Conservation (phyloP, 345 rosid species). For the Eutrema japonicum region DNA sequence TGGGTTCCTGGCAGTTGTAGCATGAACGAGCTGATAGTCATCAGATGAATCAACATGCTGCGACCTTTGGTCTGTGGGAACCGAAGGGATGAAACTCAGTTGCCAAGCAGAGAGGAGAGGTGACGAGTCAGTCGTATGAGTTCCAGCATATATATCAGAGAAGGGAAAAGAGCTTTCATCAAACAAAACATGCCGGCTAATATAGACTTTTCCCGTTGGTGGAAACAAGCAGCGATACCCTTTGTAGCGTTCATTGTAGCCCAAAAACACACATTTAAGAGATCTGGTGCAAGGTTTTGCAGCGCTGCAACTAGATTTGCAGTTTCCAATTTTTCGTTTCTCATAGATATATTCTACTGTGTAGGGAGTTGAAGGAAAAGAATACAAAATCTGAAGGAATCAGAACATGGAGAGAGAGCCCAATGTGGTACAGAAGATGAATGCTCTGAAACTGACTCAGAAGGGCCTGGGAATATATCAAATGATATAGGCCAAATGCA, state of each 20-base stretch:
- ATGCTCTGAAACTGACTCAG: constrained; percentile 93
- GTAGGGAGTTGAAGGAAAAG: constrained; percentile 71
- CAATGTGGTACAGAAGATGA: constrained; percentile 50
- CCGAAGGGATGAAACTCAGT: too few species aligned
- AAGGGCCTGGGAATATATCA: constrained; percentile 55
- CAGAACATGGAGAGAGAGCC: constrained; percentile 45
- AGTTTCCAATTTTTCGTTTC: constrained; percentile 21
- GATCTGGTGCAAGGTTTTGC: constrained; percentile 3
- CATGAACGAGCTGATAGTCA: too few species aligned
- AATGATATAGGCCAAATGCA: constrained; percentile 47
- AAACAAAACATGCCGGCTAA: too few species aligned
- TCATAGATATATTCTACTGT: constrained; percentile 34
- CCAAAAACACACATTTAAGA: too few species aligned
- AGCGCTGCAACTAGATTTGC: constrained; percentile 13
- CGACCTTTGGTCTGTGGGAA: too few species aligned
- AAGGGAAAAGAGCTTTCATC: too few species aligned
- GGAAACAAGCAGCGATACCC: too few species aligned
- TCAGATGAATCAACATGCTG: too few species aligned
- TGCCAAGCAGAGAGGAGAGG: too few species aligned
- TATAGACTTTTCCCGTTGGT: constrained; percentile 42
- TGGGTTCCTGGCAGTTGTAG: neutral
- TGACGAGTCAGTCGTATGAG: too few species aligned
- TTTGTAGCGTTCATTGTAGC: constrained; percentile 14
- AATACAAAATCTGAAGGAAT: constrained; percentile 63
- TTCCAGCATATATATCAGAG: too few species aligned